phyloP scores from a whole-genome alignment of 2,329 filamentous ascomycete species.

The Ceratocystis papillata region DNA sequence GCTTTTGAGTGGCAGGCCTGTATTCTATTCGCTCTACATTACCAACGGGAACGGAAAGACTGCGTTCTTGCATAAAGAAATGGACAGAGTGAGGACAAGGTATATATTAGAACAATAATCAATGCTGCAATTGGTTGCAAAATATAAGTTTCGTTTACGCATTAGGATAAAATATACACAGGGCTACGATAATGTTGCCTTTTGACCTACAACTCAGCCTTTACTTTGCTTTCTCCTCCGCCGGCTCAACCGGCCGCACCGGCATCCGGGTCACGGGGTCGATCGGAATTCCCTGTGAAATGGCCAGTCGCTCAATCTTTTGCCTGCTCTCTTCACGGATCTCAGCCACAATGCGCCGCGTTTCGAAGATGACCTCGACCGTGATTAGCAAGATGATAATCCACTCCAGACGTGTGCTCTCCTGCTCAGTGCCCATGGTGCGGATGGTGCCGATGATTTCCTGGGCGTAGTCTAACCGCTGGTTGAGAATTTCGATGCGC shows the following conservation, averaged over 20 bases:
- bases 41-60: too few species aligned
- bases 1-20: background rate
- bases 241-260: background rate
- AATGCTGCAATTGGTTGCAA: too few species aligned
- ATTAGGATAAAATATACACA: background rate
- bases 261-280: conserved; percentile 21
- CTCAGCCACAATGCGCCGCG: conserved; percentile 62
- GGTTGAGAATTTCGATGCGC: conserved; percentile 81
- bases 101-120: too few species aligned
- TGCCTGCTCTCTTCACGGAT: conserved; percentile 34
- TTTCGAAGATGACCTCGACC: conserved; percentile 82
- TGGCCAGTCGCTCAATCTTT: conserved; percentile 24
- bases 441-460: conserved; percentile 85
- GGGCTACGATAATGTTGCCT: background rate
- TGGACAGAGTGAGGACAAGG: too few species aligned
- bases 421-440: conserved; percentile 81
- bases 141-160: too few species aligned
- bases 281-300: conserved; percentile 20
- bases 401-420: conserved; percentile 80
- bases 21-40: background rate
- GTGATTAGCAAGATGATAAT: conserved; percentile 91
- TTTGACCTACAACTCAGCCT: background rate
- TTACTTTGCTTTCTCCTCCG: background rate
- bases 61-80: too few species aligned
- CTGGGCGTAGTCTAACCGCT: conserved; percentile 95